Evolutionary conservation across 1,139 yeast species (phyloP), one percentile per base, ranked within the genome.

Genomic region (Blastobotrys ciferrii): DNA sequence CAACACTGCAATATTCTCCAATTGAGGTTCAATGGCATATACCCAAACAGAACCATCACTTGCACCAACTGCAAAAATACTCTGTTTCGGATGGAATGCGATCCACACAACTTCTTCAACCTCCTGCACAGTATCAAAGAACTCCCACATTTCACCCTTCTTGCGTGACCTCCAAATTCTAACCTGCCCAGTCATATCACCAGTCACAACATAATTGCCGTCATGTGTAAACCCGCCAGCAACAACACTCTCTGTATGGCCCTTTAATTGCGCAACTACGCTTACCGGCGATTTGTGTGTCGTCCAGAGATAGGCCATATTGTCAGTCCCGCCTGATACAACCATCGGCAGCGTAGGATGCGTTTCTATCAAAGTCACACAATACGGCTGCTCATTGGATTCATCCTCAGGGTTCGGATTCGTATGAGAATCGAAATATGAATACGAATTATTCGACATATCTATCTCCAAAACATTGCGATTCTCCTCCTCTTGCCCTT

Each of bases 11-110:
- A 88, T 70, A 64, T 84, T 87, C 48, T 77, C 77, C 43, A 75
- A 67, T 13, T 67, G 63, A 38, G 78, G 78, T 56, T 80, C 84
- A 43, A 89, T 76, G 60, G 84, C 86, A 65, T 88, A 92, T 30
- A 86, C 89, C 96, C 97, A 92, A 12, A 91, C 95, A 0, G 96
- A 84, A 1, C 98, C 98, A 66, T 91, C 97, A 9, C 75, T 74
- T 35, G 91, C 92, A 52, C 98, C 98, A 63, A 88, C 87, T n/a
- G 98, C 97, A 71, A 92, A 87, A 28, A 69, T 53, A 17, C 59
- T 58, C 54, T 84, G 85, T 20, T 73, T 71, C 18, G 97, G 96
- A 67, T 92, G 98, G 47, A 81, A 77, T 33, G 76, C 68, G 48
- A 92, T 74, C 95, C 96, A 91, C 13, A 76, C 74, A 13, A 84